A percentile compares a stretch with the other conserved stretches of the same genome.
phyloP scores from a whole-genome alignment of 2,329 filamentous ascomycete genomes.

The Colletotrichum gigasporum region DNA sequence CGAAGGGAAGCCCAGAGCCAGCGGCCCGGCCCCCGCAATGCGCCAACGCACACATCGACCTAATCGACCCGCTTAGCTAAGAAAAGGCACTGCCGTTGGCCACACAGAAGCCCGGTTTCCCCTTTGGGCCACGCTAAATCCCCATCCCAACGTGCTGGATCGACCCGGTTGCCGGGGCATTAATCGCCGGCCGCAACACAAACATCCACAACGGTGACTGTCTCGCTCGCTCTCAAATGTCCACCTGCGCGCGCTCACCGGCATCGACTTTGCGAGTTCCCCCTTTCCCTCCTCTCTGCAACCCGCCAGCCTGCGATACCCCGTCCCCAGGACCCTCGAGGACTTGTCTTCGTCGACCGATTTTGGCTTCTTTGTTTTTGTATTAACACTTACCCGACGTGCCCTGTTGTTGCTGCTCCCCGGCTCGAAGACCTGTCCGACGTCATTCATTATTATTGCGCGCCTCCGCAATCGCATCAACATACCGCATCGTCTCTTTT shows the following conservation, averaged over 20 bases:
- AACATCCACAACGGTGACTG: slow-evolving; percentile 18
- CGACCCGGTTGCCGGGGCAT: slow-evolving; percentile 35
- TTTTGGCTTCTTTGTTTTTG: slow-evolving; percentile 16
- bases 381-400: slow-evolving; percentile 17
- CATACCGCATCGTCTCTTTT: slow-evolving; percentile 25
- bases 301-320: slow-evolving; percentile 16
- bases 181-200: slow-evolving; percentile 32
- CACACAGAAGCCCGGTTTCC: neutral
- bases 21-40: slow-evolving; percentile 21
- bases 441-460: neutral
- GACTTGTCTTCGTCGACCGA: slow-evolving; percentile 24
- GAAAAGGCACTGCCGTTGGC: neutral
- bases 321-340: slow-evolving; percentile 8
- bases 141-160: slow-evolving; percentile 28
- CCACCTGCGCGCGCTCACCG: neutral
- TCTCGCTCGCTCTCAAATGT: slow-evolving; percentile 19
- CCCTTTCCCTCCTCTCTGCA: neutral
- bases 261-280: neutral
- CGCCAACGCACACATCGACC: neutral
- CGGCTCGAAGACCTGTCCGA: neutral
- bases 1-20: slow-evolving; percentile 1
- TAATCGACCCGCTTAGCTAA: slow-evolving; percentile 12
- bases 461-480: slow-evolving; percentile 2
- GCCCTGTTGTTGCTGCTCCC: neutral
- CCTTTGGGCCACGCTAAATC: slow-evolving; percentile 15